These are phyloP conservation scores for Populus deltoides DNA, from an alignment of 345 rosid genomes.

Conservation along the genomic window DNA sequence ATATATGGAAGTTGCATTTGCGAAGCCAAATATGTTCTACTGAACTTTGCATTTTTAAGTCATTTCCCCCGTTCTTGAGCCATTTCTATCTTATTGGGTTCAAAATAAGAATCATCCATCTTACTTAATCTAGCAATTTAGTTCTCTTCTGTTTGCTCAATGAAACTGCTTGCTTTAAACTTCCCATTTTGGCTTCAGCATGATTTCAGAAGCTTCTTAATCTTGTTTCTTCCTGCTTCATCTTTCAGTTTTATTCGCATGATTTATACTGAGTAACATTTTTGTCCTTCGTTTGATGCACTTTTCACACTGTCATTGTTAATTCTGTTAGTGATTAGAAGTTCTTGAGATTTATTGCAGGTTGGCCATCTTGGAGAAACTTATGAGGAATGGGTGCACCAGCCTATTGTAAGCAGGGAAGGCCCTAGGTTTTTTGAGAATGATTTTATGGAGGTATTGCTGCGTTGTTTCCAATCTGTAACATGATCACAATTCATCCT, in stretches of 20 bases:
- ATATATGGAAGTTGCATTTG: background rate
- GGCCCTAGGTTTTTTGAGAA: constrained; percentile 93
- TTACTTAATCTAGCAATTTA: too few species aligned
- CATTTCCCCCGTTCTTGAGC: too few species aligned
- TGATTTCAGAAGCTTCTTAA: too few species aligned
- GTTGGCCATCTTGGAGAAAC: constrained; percentile 97
- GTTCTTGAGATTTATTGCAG: constrained; percentile 32
- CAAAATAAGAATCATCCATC: too few species aligned
- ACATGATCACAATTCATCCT: background rate
- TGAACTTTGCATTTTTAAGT: background rate
- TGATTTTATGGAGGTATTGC: constrained; percentile 82
- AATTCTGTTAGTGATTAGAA: constrained; percentile 1
- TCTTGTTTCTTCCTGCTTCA: too few species aligned
- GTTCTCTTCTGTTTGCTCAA: background rate
- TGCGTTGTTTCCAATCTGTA: background rate
- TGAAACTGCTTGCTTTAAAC: background rate
- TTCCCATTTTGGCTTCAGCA: background rate
- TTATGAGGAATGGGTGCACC: constrained; percentile 98
- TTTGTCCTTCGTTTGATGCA: background rate
- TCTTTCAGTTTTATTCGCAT: too few species aligned
- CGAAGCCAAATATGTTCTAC: background rate
- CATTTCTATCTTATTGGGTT: too few species aligned
- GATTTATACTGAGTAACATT: background rate
- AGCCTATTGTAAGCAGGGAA: constrained; percentile 82
- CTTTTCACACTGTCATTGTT: background rate